These are phyloP conservation scores for Penicillium griseofulvum DNA, from an alignment of 2,329 filamentous ascomycete species.

Conservation along the genomic window DNA sequence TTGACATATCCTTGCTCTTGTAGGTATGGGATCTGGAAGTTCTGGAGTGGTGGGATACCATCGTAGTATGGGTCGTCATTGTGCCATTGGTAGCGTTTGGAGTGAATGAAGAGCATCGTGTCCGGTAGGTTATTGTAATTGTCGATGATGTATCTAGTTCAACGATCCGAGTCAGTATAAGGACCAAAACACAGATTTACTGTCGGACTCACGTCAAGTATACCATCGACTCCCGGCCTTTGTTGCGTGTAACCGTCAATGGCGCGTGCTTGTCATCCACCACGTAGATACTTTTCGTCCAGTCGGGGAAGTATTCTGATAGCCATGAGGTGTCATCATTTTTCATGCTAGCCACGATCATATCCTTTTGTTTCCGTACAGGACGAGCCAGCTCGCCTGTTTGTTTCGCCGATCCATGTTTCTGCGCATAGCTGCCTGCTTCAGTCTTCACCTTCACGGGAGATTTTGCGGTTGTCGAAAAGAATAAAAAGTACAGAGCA, in stretches of 20 bases:
- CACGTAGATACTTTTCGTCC: constrained; percentile 56
- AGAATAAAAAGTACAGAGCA: constrained; percentile 35
- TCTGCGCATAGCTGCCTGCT: constrained; percentile 20
- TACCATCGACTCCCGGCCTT: constrained; percentile 46
- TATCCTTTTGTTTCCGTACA: constrained; percentile 24
- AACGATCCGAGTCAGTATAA: constrained; percentile 10
- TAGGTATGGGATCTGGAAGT: constrained; percentile 51
- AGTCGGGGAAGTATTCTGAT: constrained; percentile 41
- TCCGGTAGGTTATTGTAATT: constrained; percentile 43
- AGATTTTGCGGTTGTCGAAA: constrained; percentile 16
- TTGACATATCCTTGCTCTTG: constrained; percentile 53
- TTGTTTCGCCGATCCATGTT: constrained; percentile 12
- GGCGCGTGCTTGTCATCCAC: constrained; percentile 50
- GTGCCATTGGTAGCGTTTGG: constrained; percentile 45
- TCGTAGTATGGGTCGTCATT: constrained; percentile 55
- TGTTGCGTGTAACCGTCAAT: constrained; percentile 49
- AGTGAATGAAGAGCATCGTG: constrained; percentile 43
- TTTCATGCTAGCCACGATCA: constrained; percentile 43
- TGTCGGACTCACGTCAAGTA: constrained; percentile 40
- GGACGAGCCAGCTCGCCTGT: constrained; percentile 19
- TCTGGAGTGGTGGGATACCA: constrained; percentile 48
- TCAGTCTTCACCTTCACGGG: constrained; percentile 10
- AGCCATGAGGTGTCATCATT: constrained; percentile 43
- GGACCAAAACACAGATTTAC: not conserved
- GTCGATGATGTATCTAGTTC: constrained; percentile 43